A percentile compares a stretch with the other conserved stretches of the same genome.
These are phyloP conservation scores for Talaromyces sp. DNA, from an alignment of 2,329 filamentous ascomycete species.

Conservation along the genomic window DNA sequence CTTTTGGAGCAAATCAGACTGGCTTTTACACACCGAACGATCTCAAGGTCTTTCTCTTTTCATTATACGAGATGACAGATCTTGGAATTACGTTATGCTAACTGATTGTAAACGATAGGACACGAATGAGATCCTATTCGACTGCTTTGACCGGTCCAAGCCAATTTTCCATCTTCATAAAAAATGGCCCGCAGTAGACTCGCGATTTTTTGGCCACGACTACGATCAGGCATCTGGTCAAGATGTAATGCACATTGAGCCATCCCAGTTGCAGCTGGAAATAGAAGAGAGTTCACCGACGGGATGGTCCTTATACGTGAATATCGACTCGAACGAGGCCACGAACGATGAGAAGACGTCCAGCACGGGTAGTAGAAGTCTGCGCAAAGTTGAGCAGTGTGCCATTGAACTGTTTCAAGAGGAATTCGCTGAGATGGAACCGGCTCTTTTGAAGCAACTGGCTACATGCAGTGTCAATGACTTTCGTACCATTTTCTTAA, in stretches of 20 bases:
- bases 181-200: slow-evolving; percentile 12
- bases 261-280: slow-evolving; percentile 4
- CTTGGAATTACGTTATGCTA: neutral
- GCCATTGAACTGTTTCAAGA: slow-evolving; percentile 27
- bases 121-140: slow-evolving; percentile 4
- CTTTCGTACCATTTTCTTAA: slow-evolving; percentile 27
- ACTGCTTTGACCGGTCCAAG: slow-evolving; percentile 9
- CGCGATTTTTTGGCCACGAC: slow-evolving; percentile 2
- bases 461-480: slow-evolving; percentile 28
- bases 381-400: slow-evolving; percentile 19
- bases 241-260: slow-evolving; percentile 4
- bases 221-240: slow-evolving; percentile 3
- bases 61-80: too few species aligned
- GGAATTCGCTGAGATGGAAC: slow-evolving; percentile 22
- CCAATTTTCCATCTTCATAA: slow-evolving; percentile 10
- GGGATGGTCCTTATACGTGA: slow-evolving; percentile 1
- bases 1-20: neutral
- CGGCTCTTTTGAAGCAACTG: slow-evolving; percentile 24
- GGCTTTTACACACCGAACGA: slow-evolving; percentile 6
- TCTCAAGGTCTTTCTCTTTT: neutral
- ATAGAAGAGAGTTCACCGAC: slow-evolving; percentile 1
- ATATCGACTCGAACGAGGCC: slow-evolving; percentile 12
- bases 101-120: neutral
- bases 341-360: slow-evolving; percentile 20
- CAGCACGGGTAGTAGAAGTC: slow-evolving; percentile 13